Evolutionary conservation across 108 stramenopile species (phyloP).

Genomic region (Skeletonema potamos): DNA sequence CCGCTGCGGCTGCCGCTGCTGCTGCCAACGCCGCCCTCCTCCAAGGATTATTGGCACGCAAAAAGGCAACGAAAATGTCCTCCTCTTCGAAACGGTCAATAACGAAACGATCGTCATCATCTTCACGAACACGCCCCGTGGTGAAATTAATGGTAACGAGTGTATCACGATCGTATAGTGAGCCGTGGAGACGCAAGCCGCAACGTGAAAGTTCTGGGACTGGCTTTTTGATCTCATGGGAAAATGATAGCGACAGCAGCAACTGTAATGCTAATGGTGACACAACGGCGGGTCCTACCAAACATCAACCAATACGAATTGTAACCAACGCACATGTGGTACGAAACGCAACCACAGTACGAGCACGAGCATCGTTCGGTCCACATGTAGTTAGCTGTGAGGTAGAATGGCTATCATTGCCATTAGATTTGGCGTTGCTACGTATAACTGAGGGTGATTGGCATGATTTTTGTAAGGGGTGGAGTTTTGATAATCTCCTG

Average conservation of each 20-base stretch:
- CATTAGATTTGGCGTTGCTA: constrained; percentile 52
- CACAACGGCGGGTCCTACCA: too few species aligned
- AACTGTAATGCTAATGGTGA: too few species aligned
- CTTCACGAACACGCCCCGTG: constrained; percentile 30
- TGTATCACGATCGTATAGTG: constrained; percentile 29
- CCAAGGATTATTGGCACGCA: neutral
- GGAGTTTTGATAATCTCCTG: constrained; percentile 19
- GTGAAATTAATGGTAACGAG: constrained; percentile 31
- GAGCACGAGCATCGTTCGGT: constrained; percentile 41
- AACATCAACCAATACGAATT: constrained; percentile 35
- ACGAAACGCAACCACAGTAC: constrained; percentile 53
- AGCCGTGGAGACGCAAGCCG: constrained; percentile 36
- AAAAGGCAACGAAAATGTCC: neutral
- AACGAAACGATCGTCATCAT: constrained; percentile 12
- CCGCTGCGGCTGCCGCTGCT: neutral
- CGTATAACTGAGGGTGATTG: constrained; percentile 37
- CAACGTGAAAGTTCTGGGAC: constrained; percentile 33
- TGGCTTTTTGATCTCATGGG: constrained; percentile 34
- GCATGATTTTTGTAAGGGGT: constrained; percentile 40
- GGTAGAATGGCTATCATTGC: constrained; percentile 49
- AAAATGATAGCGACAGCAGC: neutral
- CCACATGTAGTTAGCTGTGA: constrained; percentile 40
- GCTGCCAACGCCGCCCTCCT: neutral
- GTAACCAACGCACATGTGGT: constrained; percentile 77
- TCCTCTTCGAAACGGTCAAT: neutral